Base-by-base conservation (phyloP, 306 rosid species). In the Mucuna pruriens region DNA sequence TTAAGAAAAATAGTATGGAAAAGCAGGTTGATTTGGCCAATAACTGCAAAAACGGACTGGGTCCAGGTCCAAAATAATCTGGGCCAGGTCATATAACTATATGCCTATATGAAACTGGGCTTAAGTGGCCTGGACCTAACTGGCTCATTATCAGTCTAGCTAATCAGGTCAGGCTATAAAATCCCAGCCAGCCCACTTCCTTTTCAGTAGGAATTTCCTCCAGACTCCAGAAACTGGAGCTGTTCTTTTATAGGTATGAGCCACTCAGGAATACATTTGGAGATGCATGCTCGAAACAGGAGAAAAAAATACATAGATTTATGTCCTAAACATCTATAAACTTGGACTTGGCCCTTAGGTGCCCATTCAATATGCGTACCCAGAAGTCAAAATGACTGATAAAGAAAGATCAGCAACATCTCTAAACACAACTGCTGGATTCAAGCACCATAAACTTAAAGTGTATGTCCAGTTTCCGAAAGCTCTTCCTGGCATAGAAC, bases 371-470 rank as follows among this genome's bases (percentile, higher is more conserved):
- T 16, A 34, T 31, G 65, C 94, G 86, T 83, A 93, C 97, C 99
- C 97, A 74, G 97, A 93, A 84, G 97, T 93, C 88, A 95, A 88
- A 73, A 95, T 89, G 77, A 95, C 91, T 42, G 99, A 93, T 62
- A 95, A 87, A 51, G 97, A 93, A 84, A 95, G 93, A 75, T 89
- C 80, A 70, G 94, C 90, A 74, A 95, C 92, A 86, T 95, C 97
- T 87, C 87, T 91, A 81, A 95, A 95, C 86, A 93, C 99, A 78
- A 91, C 97, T 57, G 91, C 90, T 55, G 99, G 99, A 88, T 95
- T 95, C 90, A 95, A 83, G 91, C 99, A 95, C 99, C 99, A 95
- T 87, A 95, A 87, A 85, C 97, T 95, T 45, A 95, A 85, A 49
- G 94, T 85, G 82, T 82, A 84, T n/a, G 89, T 91, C 99, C 99